phyloP scores from a whole-genome alignment of 2,329 filamentous ascomycete species.

The Westerdykella sp. region DNA sequence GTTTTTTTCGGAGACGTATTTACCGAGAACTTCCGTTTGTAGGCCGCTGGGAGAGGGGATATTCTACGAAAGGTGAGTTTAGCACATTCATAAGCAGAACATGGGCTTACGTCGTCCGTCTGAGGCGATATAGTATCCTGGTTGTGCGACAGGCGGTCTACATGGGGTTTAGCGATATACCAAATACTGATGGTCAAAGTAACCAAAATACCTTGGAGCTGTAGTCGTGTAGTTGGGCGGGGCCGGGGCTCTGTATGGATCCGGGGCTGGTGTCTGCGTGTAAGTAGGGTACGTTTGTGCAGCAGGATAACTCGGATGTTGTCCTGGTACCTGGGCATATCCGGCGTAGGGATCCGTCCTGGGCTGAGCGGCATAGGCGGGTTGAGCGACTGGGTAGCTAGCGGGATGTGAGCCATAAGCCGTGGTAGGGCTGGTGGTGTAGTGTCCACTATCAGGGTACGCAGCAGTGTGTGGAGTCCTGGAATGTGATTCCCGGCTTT shows the following conservation, averaged over 20 bases:
- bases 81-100: background rate
- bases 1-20: background rate
- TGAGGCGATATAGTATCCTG: constrained; percentile 35
- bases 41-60: background rate
- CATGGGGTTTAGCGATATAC: constrained; percentile 36
- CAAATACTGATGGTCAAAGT: constrained; percentile 33
- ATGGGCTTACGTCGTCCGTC: constrained; percentile 34
- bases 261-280: constrained; percentile 20
- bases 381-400: constrained; percentile 12
- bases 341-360: constrained; percentile 30
- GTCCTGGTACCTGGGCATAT: constrained; percentile 15
- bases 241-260: constrained; percentile 19
- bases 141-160: constrained; percentile 23
- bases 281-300: constrained; percentile 23
- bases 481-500: background rate
- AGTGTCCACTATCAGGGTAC: constrained; percentile 23
- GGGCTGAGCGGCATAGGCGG: constrained; percentile 23
- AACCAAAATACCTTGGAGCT: constrained; percentile 40
- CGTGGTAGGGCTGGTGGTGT: constrained; percentile 28
- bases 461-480: constrained; percentile 2
- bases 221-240: constrained; percentile 5
- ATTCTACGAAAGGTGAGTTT: background rate
- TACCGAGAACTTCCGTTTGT: background rate
- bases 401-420: constrained; percentile 15
- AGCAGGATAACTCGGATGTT: constrained; percentile 17